phyloP scores from a whole-genome alignment of 2,329 filamentous ascomycete species.

The Cryoendolithus antarcticus region DNA sequence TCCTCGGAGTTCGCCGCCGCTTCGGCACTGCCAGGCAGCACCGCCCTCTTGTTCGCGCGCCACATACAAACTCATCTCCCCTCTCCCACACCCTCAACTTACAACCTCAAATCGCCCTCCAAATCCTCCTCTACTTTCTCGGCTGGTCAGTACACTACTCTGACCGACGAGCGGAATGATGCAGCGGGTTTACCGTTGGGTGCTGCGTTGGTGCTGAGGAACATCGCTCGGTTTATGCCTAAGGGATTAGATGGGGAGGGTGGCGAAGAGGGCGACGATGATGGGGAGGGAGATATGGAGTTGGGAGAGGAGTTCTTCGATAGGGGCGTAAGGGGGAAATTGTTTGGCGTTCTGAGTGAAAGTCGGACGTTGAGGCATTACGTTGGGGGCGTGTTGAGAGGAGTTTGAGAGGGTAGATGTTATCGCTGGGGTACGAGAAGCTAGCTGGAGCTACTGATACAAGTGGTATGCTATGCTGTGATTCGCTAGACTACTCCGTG shows the following conservation, averaged over 20 bases:
- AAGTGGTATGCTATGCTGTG: too few relatives aligned
- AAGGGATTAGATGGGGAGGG: slow-evolving; percentile 5
- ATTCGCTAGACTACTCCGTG: too few relatives aligned
- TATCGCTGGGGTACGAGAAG: too few relatives aligned
- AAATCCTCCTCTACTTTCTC: slow-evolving; percentile 5
- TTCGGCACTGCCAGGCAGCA: slow-evolving; percentile 9
- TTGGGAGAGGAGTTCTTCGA: slow-evolving; percentile 12
- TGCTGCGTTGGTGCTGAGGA: slow-evolving; percentile 63
- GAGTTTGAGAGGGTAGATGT: too few relatives aligned
- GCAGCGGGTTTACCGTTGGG: slow-evolving; percentile 69
- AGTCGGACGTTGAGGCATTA: slow-evolving; percentile 14
- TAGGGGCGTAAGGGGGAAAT: slow-evolving; percentile 11
- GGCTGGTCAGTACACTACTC: slow-evolving; percentile 31
- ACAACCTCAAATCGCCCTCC: slow-evolving; percentile 12
- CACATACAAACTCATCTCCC: slow-evolving; percentile 61
- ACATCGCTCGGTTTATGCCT: slow-evolving; percentile 49
- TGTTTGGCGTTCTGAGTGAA: slow-evolving; percentile 15
- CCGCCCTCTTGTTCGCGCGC: slow-evolving; percentile 17
- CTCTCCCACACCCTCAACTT: slow-evolving; percentile 15
- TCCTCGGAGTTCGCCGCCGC: slow-evolving; percentile 16
- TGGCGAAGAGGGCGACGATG: slow-evolving; percentile 4
- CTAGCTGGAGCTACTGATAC: too few relatives aligned
- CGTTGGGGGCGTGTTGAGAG: slow-evolving; percentile 12
- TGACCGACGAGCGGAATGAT: slow-evolving; percentile 39
- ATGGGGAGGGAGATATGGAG: slow-evolving; percentile 6